Evolutionary conservation across 257 asterid genomes (phyloP), one percentile per base, ranked within the genome.

Genomic region (Perilla frutescens): DNA sequence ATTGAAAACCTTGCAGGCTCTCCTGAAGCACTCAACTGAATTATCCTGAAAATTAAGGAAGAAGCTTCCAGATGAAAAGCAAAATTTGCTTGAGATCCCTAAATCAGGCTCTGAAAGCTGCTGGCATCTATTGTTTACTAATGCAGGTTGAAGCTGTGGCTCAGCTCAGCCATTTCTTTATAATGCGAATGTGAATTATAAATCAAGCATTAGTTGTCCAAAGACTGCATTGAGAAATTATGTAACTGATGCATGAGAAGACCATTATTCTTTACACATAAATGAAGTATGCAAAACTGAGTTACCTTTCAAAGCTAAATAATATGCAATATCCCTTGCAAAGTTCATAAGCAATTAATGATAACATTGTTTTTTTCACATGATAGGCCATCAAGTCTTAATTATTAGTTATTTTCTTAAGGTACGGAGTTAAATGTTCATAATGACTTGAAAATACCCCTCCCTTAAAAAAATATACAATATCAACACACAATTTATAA

Each of bases 1-100:
- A 74, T 84, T 85, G 74, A 91, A 94, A 77, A 94, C 87, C 81
- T 87, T 91, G 90, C 89, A 89, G 80, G 97, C 99, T 85, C 99
- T 88, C 83, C 86, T 81, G 83, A 81, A 88, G 89, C 96, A 88
- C 85, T 94, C 99, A 58, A 79, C 83, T 74, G 91, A 73, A 83
- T 94, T 94, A 75, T 94, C 99, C 99, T 94, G 92, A 61, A 59
- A 74, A 77, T 59, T 37, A 55, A 74, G 57, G 57, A 44, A 81
- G 48, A 59, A 50, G 75, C 59, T 55, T 70, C 73, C 71, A 60
- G 66, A 68, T 61, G 73, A 70, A 61, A 66, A 55, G 15, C 45
- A 56, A 60, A 63, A 65, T 54, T 34, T 4, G 37, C 72, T 44
- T 20, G 36, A 74, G 75, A 71, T 49, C 60, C 32, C 56, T 31